Percentiles rank a stretch among this genome's conserved stretches.
phyloP scores from a whole-genome alignment of 257 asterid species.

The Petunia axillaris region DNA sequence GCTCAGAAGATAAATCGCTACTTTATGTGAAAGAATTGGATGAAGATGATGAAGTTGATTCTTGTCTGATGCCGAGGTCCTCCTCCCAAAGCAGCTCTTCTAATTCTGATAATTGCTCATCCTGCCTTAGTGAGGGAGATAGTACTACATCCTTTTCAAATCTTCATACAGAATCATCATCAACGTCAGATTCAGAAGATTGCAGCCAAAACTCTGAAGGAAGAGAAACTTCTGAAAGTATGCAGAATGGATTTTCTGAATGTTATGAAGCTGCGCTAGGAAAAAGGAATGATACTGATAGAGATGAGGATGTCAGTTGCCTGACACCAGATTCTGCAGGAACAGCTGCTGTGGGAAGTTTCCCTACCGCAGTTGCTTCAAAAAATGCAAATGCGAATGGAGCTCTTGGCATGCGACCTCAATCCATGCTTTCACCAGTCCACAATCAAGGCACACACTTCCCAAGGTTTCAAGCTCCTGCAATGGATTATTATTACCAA shows the following conservation, averaged over 20 bases:
- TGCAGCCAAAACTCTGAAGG: constrained; percentile 68
- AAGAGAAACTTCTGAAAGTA: constrained; percentile 53
- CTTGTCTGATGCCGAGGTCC: constrained; percentile 24
- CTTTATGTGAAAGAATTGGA: constrained; percentile 44
- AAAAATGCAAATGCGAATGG: constrained; percentile 46
- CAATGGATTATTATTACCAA: constrained; percentile 77
- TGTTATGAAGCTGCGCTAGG: constrained; percentile 36
- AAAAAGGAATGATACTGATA: constrained; percentile 32
- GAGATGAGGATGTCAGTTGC: constrained; percentile 37
- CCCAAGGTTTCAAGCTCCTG: constrained; percentile 71
- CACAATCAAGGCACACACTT: constrained; percentile 62
- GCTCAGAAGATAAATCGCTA: constrained; percentile 39
- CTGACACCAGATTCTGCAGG: constrained; percentile 41
- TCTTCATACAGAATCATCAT: constrained; percentile 64
- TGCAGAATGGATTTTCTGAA: constrained; percentile 43
- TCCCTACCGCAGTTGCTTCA: constrained; percentile 46
- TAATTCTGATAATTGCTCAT: constrained; percentile 76
- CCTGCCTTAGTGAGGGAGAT: constrained; percentile 37
- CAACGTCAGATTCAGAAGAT: constrained; percentile 86
- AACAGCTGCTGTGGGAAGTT: constrained; percentile 32
- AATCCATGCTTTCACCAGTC: constrained; percentile 56
- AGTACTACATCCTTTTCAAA: constrained; percentile 61
- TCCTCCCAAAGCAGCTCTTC: constrained; percentile 54
- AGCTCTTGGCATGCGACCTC: constrained; percentile 54
- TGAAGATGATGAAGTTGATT: constrained; percentile 47